These are phyloP conservation scores for Lentithecium fluviatile DNA, from an alignment of 495 filamentous ascomycete genomes.

Conservation along the genomic window DNA sequence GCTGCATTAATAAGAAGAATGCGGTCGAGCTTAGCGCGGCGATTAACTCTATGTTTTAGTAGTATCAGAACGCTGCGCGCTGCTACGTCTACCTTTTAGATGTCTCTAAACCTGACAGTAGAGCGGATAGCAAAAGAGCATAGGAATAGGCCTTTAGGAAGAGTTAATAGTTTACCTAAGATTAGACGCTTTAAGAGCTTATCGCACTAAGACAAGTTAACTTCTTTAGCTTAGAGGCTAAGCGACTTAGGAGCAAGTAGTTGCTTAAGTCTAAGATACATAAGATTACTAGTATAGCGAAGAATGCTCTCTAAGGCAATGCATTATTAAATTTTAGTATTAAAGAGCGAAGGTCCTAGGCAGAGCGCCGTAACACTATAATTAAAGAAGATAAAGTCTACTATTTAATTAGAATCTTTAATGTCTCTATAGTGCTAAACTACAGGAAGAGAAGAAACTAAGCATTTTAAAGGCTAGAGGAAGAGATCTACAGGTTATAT, in stretches of 20 bases:
- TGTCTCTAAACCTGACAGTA: slow-evolving; percentile 11
- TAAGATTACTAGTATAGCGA: slow-evolving; percentile 32
- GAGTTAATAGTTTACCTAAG: slow-evolving; percentile 25
- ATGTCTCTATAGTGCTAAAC: slow-evolving; percentile 10
- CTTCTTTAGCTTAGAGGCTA: slow-evolving; percentile 31
- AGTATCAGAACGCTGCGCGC: slow-evolving; percentile 13
- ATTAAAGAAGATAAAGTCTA: slow-evolving; percentile 25
- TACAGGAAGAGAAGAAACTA: slow-evolving; percentile 22
- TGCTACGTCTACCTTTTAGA: slow-evolving; percentile 21
- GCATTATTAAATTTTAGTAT: slow-evolving; percentile 27
- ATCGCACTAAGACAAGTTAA: slow-evolving; percentile 28
- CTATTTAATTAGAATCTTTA: slow-evolving; percentile 20
- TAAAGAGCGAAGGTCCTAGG: slow-evolving; percentile 29
- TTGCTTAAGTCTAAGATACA: slow-evolving; percentile 25
- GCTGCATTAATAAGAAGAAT: background rate
- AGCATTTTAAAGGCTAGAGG: slow-evolving; percentile 10
- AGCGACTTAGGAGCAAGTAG: slow-evolving; percentile 30
- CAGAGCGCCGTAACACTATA: slow-evolving; percentile 29
- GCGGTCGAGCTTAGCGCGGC: slow-evolving; percentile 10
- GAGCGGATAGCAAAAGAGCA: background rate
- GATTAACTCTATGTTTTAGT: slow-evolving; percentile 16
- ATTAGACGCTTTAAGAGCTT: slow-evolving; percentile 27
- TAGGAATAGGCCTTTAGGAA: slow-evolving; percentile 21
- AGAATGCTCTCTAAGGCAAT: slow-evolving; percentile 32
- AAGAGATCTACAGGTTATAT: slow-evolving; percentile 19